These are phyloP conservation scores for Fusarium sublunatum DNA, from an alignment of 2,329 filamentous ascomycete species.

Conservation along the genomic window DNA sequence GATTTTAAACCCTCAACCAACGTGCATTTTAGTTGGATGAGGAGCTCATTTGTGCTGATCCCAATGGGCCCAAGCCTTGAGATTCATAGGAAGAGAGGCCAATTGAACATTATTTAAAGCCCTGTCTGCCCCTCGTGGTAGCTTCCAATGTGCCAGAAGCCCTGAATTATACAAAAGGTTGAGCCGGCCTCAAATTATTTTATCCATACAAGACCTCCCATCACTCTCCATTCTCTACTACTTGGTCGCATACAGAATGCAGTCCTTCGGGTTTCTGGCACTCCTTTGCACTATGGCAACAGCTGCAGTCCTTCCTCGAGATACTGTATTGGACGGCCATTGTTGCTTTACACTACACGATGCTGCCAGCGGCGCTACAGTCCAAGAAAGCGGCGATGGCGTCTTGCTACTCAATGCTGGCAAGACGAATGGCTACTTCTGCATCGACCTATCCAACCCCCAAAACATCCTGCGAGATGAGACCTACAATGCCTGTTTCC, in stretches of 20 bases:
- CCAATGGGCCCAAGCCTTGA: slow-evolving; percentile 10
- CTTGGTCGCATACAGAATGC: slow-evolving; percentile 36
- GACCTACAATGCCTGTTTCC: slow-evolving; percentile 50
- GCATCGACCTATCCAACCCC: slow-evolving; percentile 43
- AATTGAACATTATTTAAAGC: slow-evolving; percentile 24
- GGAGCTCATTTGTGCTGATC: slow-evolving; percentile 36
- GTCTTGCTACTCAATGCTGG: slow-evolving; percentile 44
- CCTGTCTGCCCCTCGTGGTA: slow-evolving; percentile 6
- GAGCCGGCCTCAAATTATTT: slow-evolving; percentile 25
- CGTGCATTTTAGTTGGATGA: slow-evolving; percentile 36
- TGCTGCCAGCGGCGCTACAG: slow-evolving; percentile 33
- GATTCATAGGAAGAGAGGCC: neutral
- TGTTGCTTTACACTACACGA: slow-evolving; percentile 52
- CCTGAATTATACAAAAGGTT: slow-evolving; percentile 4
- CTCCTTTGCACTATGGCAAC: slow-evolving; percentile 35
- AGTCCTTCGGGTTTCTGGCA: slow-evolving; percentile 25
- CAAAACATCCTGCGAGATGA: slow-evolving; percentile 46
- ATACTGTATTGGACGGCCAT: slow-evolving; percentile 36
- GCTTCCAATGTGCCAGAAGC: neutral
- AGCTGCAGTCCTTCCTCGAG: slow-evolving; percentile 41
- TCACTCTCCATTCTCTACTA: slow-evolving; percentile 1
- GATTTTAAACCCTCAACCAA: slow-evolving; percentile 38
- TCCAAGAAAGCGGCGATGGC: slow-evolving; percentile 47
- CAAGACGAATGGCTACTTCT: slow-evolving; percentile 47
- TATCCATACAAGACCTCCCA: neutral